Evolutionary conservation across 139 green algal genomes (phyloP).

Genomic region (Tetraselmis chui): DNA sequence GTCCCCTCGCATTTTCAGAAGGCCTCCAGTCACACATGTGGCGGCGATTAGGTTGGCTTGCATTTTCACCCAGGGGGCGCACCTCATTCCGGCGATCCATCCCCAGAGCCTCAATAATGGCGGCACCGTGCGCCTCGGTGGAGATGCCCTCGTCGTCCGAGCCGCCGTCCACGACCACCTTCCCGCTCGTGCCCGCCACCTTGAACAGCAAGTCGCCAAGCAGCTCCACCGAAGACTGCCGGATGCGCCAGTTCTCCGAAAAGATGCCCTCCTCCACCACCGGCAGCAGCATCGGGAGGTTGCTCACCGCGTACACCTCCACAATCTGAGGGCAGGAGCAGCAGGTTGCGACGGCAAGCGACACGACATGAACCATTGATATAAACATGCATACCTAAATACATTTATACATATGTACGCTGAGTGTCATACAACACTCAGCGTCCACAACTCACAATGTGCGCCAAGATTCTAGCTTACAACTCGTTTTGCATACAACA

Average conservation of each 20-base stretch:
- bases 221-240: slow-evolving; percentile 87
- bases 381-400: too few relatives aligned
- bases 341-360: too few relatives aligned
- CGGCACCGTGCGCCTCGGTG: slow-evolving; percentile 71
- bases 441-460: too few relatives aligned
- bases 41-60: too few relatives aligned
- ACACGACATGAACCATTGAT: too few relatives aligned
- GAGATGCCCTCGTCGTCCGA: slow-evolving; percentile 85
- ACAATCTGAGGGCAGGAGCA: slow-evolving; percentile 46
- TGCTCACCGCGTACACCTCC: slow-evolving; percentile 65
- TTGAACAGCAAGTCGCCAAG: slow-evolving; percentile 96
- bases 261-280: slow-evolving; percentile 84
- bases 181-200: slow-evolving; percentile 80
- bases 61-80: too few relatives aligned
- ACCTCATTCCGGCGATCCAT: slow-evolving; percentile 51
- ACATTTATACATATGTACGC: too few relatives aligned
- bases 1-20: too few relatives aligned
- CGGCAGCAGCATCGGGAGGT: slow-evolving; percentile 84
- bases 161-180: slow-evolving; percentile 74
- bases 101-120: slow-evolving; percentile 74
- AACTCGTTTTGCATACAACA: background rate
- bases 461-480: too few relatives aligned
- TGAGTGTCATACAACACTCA: too few relatives aligned
- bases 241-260: slow-evolving; percentile 88
- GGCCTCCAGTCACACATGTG: too few relatives aligned